phyloP scores from a whole-genome alignment of 768 basidiomycete species.

The Ramaria sp. region DNA sequence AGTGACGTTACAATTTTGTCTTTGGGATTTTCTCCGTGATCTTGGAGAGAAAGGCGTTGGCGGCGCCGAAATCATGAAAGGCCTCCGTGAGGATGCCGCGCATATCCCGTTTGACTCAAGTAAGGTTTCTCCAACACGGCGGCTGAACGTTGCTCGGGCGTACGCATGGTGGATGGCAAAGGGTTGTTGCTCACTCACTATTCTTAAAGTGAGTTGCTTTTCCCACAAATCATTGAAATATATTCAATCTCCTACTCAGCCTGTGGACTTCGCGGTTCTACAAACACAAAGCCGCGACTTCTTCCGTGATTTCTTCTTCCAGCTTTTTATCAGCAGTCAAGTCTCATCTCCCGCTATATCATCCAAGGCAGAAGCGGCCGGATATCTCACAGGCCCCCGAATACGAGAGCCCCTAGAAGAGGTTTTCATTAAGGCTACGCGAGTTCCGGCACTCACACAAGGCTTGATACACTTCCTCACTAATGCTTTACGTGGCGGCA shows the following conservation, averaged over 20 bases:
- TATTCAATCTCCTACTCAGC: conserved; percentile 32
- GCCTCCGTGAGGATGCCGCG: conserved; percentile 31
- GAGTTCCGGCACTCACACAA: conserved; percentile 53
- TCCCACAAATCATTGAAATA: neutral
- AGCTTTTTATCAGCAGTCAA: conserved; percentile 69
- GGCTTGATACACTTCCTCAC: conserved; percentile 68
- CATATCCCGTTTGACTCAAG: conserved; percentile 32
- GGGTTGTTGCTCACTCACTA: conserved; percentile 57
- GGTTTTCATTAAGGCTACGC: conserved; percentile 65
- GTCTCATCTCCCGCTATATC: conserved; percentile 48
- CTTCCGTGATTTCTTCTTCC: conserved; percentile 55
- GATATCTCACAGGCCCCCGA: conserved; percentile 27
- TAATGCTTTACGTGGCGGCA: conserved; percentile 27
- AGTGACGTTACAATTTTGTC: conserved; percentile 86
- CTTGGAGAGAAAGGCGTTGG: conserved; percentile 79
- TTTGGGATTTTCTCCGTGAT: conserved; percentile 95
- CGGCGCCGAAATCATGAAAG: conserved; percentile 67
- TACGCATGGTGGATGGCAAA: conserved; percentile 94
- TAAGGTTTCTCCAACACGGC: conserved; percentile 44
- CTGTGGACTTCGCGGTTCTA: conserved; percentile 74
- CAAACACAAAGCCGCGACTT: conserved; percentile 56
- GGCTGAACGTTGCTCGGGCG: conserved; percentile 68
- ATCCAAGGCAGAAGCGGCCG: conserved; percentile 20
- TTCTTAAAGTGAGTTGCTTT: conserved; percentile 63
- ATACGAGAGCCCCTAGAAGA: conserved; percentile 60